Conservation (phyloP, 2,329 filamentous ascomycete species). For the Gaeumannomyces sp. region DNA sequence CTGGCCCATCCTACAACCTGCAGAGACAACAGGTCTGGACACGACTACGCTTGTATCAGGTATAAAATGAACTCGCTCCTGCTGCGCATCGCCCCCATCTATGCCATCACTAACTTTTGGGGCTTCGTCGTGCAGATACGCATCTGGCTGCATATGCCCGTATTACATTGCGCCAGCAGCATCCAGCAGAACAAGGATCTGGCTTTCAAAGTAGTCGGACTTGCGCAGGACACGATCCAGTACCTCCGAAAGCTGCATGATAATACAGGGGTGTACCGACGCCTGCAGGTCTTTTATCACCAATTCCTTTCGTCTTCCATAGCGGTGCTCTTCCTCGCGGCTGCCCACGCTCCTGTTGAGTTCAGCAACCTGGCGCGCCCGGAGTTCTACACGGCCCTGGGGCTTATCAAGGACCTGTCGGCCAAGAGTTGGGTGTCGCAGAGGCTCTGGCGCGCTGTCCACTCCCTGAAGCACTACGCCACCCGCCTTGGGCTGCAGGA, state of each 20-base stretch:
- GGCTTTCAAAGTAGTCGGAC: conserved; percentile 67
- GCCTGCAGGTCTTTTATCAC: conserved; percentile 71
- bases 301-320: conserved; percentile 72
- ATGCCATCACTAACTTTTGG: not conserved
- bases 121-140: conserved; percentile 48
- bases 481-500: conserved; percentile 59
- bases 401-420: conserved; percentile 66
- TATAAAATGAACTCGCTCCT: not conserved
- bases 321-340: conserved; percentile 69
- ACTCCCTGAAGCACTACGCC: conserved; percentile 64
- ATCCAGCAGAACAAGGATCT: conserved; percentile 71
- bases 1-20: conserved; percentile 54
- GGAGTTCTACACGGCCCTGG: conserved; percentile 74
- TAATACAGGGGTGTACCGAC: conserved; percentile 64
- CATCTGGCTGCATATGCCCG: conserved; percentile 80
- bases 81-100: conserved; percentile 11
- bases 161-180: conserved; percentile 76
- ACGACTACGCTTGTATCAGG: conserved; percentile 50
- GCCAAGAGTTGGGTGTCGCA: conserved; percentile 66
- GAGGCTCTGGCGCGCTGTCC: conserved; percentile 66
- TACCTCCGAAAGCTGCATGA: conserved; percentile 66
- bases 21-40: conserved; percentile 76
- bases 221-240: conserved; percentile 71
- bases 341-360: conserved; percentile 65
- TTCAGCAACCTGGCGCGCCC: conserved; percentile 64